phyloP scores from a whole-genome alignment of 495 filamentous ascomycete genomes.

The Pseudevernia furfuracea region DNA sequence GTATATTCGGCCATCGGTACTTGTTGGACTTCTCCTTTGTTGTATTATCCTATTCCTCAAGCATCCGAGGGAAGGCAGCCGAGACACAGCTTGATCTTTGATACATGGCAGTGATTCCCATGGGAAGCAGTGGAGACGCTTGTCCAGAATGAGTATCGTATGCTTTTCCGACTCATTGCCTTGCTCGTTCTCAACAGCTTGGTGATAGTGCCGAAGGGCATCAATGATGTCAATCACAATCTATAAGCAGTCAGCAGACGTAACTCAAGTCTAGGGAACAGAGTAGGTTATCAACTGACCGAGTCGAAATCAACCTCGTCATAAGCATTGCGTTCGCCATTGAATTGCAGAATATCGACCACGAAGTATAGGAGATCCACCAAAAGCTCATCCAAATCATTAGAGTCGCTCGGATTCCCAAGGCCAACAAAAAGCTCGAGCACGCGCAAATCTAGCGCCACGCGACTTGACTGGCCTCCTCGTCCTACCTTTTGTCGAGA shows the following conservation, averaged over 20 bases:
- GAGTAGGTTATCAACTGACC: slow-evolving; percentile 25
- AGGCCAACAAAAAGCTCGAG: slow-evolving; percentile 83
- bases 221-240: slow-evolving; percentile 80
- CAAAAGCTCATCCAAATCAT: slow-evolving; percentile 76
- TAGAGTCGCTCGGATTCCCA: slow-evolving; percentile 58
- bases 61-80: slow-evolving; percentile 75
- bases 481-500: slow-evolving; percentile 65
- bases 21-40: slow-evolving; percentile 33
- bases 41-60: slow-evolving; percentile 60
- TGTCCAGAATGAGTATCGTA: slow-evolving; percentile 89
- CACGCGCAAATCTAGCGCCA: slow-evolving; percentile 46
- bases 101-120: slow-evolving; percentile 94
- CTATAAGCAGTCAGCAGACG: slow-evolving; percentile 25
- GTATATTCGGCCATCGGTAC: slow-evolving; percentile 36
- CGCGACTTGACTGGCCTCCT: slow-evolving; percentile 31
- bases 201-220: slow-evolving; percentile 71
- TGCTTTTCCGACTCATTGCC: slow-evolving; percentile 64
- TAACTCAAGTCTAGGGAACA: neutral
- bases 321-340: slow-evolving; percentile 92
- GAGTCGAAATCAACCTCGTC: slow-evolving; percentile 95
- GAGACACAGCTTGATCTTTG: slow-evolving; percentile 66
- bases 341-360: slow-evolving; percentile 92
- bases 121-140: slow-evolving; percentile 78
- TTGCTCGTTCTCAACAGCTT: slow-evolving; percentile 39
- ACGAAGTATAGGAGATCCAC: slow-evolving; percentile 92